Conservation (phyloP, 2,329 filamentous ascomycete species). For the Pleochaeta shiraiana region DNA sequence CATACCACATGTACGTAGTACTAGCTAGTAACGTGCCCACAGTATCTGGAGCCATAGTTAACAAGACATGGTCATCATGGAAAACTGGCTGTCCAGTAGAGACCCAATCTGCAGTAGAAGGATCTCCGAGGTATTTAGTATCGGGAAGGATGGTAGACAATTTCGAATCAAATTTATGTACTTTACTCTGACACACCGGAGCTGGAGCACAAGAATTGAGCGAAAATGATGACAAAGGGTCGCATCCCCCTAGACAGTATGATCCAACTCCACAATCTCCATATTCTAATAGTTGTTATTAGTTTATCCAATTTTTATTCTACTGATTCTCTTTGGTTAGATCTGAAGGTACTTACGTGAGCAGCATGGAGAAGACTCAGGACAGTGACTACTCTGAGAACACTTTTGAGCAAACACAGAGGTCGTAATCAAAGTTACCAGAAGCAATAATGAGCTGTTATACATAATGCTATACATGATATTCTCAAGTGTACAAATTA, state of each 20-base stretch:
- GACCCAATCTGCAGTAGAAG: slow-evolving; percentile 68
- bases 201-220: slow-evolving; percentile 70
- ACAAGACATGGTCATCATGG: slow-evolving; percentile 46
- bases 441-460: slow-evolving; percentile 11
- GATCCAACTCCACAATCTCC: slow-evolving; percentile 83
- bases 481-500: too few relatives aligned
- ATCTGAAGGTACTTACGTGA: slow-evolving; percentile 38
- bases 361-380: slow-evolving; percentile 51
- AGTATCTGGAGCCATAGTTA: slow-evolving; percentile 76
- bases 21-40: slow-evolving; percentile 72
- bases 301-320: not conserved
- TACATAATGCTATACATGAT: too few relatives aligned
- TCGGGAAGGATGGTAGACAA: slow-evolving; percentile 50
- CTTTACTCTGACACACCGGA: slow-evolving; percentile 57
- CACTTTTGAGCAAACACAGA: slow-evolving; percentile 20
- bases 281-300: slow-evolving; percentile 60
- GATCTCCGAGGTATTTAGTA: slow-evolving; percentile 68
- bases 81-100: slow-evolving; percentile 52
- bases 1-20: slow-evolving; percentile 91
- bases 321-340: not conserved
- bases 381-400: slow-evolving; percentile 37
- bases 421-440: slow-evolving; percentile 7
- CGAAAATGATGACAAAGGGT: slow-evolving; percentile 62
- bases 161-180: slow-evolving; percentile 45
- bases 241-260: slow-evolving; percentile 90